Evolutionary conservation across 2,329 filamentous ascomycete genomes (phyloP).

Genomic region (Colletotrichum trifolii): DNA sequence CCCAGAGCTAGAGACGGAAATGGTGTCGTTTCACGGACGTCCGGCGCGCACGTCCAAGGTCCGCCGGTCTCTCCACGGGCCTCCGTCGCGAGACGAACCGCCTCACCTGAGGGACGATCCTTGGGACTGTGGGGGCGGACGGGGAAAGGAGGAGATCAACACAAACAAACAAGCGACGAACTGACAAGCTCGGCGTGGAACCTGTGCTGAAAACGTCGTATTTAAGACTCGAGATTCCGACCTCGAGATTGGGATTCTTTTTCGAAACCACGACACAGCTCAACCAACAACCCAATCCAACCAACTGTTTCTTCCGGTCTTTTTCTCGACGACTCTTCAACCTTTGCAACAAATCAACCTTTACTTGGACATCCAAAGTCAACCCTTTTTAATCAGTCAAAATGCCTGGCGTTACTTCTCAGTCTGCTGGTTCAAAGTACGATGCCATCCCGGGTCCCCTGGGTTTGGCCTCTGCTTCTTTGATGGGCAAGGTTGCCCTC

Average conservation of each 20-base stretch:
- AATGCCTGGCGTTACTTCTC: conserved; percentile 46
- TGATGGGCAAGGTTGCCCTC: conserved; percentile 87
- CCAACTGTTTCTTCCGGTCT: conserved; percentile 16
- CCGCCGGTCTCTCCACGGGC: conserved; percentile 36
- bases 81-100: conserved; percentile 26
- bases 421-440: conserved; percentile 44
- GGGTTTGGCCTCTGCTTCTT: conserved; percentile 62
- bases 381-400: conserved; percentile 36
- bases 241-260: background rate
- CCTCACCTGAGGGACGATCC: conserved; percentile 28
- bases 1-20: conserved; percentile 21
- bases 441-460: conserved; percentile 52
- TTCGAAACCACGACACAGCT: conserved; percentile 25
- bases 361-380: background rate
- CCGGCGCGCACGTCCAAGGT: conserved; percentile 30
- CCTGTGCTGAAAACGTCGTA: conserved; percentile 14
- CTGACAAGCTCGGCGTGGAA: background rate
- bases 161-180: background rate
- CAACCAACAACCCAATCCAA: conserved; percentile 15
- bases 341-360: background rate
- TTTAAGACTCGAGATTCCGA: conserved; percentile 24
- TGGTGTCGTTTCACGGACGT: conserved; percentile 37
- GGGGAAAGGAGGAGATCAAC: background rate
- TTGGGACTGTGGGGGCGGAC: background rate
- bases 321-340: conserved; percentile 10